Percentiles rank a stretch among this genome's conserved stretches.
Conservation (phyloP, 768 basidiomycete genomes). For the Boletus vermiculosoides region DNA sequence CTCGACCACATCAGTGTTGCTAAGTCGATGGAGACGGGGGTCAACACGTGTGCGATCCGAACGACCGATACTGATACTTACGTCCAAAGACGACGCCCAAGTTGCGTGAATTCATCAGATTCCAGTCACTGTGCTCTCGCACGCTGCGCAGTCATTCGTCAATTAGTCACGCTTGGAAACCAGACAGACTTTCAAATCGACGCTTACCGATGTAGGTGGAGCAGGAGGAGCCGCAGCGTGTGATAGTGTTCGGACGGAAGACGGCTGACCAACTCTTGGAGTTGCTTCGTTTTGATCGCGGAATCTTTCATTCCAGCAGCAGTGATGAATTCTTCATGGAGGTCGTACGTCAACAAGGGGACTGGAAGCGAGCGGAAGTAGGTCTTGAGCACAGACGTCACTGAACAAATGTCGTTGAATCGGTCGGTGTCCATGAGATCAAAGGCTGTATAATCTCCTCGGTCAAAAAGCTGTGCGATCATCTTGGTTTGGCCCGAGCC, state of each 20-base stretch:
- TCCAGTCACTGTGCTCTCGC: constrained; percentile 62
- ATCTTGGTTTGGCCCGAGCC: constrained; percentile 88
- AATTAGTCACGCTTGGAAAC: background rate
- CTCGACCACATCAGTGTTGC: constrained; percentile 93
- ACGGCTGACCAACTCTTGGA: constrained; percentile 68
- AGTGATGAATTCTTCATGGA: constrained; percentile 87
- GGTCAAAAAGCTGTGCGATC: constrained; percentile 93
- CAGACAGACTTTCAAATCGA: background rate
- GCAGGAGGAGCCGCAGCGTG: constrained; percentile 77
- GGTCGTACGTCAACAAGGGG: constrained; percentile 85
- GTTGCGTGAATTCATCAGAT: constrained; percentile 94
- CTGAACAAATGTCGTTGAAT: constrained; percentile 96
- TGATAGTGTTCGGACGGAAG: constrained; percentile 87
- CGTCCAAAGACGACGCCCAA: constrained; percentile 98
- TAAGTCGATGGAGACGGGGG: constrained; percentile 31
- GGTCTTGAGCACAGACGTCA: constrained; percentile 95
- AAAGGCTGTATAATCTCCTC: constrained; percentile 85
- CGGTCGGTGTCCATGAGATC: constrained; percentile 82
- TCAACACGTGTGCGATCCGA: background rate
- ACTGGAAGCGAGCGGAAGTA: constrained; percentile 93
- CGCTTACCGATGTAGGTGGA: constrained; percentile 81
- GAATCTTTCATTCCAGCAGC: constrained; percentile 71
- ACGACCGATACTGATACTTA: constrained; percentile 51
- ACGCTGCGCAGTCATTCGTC: constrained; percentile 40
- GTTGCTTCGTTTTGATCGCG: constrained; percentile 51